phyloP scores from a whole-genome alignment of 148 eudicot genomes.

The Beta vulgaris region DNA sequence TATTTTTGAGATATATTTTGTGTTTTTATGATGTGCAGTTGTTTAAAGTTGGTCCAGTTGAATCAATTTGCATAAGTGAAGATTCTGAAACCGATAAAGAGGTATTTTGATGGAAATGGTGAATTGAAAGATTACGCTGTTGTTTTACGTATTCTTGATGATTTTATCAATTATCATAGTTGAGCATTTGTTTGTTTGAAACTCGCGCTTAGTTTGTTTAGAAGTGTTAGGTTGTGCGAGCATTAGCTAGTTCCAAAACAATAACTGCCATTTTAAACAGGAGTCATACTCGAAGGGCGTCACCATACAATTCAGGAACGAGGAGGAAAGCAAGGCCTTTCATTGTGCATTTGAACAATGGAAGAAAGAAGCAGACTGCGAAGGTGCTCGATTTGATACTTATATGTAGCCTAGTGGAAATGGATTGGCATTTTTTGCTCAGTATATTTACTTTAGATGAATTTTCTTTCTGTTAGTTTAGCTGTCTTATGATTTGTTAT shows the following conservation, averaged over 20 bases:
- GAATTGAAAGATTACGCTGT: background rate
- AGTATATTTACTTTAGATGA: background rate
- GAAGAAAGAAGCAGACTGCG: slow-evolving; percentile 54
- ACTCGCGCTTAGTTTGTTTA: background rate
- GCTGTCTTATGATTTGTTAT: background rate
- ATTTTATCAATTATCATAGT: background rate
- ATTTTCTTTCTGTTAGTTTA: background rate
- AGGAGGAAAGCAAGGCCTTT: slow-evolving; percentile 72
- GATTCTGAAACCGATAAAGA: slow-evolving; percentile 41
- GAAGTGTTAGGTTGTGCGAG: slow-evolving; percentile 1
- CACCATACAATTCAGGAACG: slow-evolving; percentile 58
- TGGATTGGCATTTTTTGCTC: background rate
- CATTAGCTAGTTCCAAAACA: slow-evolving; percentile 2
- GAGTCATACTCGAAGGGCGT: slow-evolving; percentile 65
- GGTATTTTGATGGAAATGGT: slow-evolving; percentile 36
- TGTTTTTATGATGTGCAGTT: slow-evolving; percentile 33
- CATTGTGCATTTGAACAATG: slow-evolving; percentile 77
- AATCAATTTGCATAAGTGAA: slow-evolving; percentile 54
- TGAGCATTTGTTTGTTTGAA: background rate
- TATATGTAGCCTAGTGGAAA: background rate
- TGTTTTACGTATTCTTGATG: background rate
- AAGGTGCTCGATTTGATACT: slow-evolving; percentile 55
- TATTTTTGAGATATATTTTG: background rate
- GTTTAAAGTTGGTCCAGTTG: slow-evolving; percentile 50
- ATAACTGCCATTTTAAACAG: slow-evolving; percentile 42